phyloP scores from a whole-genome alignment of 306 rosid genomes.

The Castanopsis chinensis region DNA sequence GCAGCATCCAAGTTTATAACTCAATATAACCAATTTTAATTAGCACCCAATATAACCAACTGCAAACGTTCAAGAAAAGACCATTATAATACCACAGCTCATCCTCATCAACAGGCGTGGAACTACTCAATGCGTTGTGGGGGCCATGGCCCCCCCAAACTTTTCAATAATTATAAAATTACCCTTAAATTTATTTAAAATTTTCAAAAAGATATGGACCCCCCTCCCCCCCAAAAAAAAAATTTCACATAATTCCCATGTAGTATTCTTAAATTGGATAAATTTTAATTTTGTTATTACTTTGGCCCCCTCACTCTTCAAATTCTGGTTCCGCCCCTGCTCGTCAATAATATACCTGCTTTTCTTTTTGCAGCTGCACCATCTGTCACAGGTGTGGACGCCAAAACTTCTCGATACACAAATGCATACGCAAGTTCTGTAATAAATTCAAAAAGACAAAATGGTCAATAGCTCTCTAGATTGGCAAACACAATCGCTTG shows the following conservation, averaged over 20 bases:
- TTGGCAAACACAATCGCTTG: background rate
- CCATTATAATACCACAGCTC: background rate
- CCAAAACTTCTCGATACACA: conserved; percentile 77
- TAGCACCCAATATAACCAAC: background rate
- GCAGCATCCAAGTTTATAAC: background rate
- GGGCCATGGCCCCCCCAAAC: too few species aligned
- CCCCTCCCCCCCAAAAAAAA: too few species aligned
- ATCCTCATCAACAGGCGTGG: background rate
- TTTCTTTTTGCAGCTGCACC: conserved; percentile 68
- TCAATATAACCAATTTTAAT: background rate
- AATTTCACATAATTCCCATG: too few species aligned
- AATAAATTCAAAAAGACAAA: conserved; percentile 15
- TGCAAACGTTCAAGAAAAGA: conserved; percentile 14
- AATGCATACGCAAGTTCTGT: conserved; percentile 72
- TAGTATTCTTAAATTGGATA: too few species aligned
- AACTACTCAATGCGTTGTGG: too few species aligned
- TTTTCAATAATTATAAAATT: too few species aligned
- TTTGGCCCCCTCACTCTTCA: too few species aligned
- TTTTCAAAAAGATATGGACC: too few species aligned
- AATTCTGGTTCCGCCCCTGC: too few species aligned
- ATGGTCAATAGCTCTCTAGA: conserved; percentile 14
- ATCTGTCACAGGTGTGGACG: conserved; percentile 30
- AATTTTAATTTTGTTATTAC: too few species aligned
- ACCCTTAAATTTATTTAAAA: too few species aligned
- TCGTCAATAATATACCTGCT: conserved; percentile 54